Percentiles rank a stretch among this genome's conserved stretches.
These are phyloP conservation scores for Cucumis sativus DNA, from an alignment of 306 rosid species.

Conservation along the genomic window Cucumber_9930_V3 NC_026659.2:31255001-31255500, in stretches of 20 bases:
- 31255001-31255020: background rate
- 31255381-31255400: background rate
- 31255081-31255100: too few relatives aligned
- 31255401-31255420: background rate
- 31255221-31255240: background rate
- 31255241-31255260: background rate
- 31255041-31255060: background rate
- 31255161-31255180: too few relatives aligned
- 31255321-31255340: background rate
- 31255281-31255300: too few relatives aligned
- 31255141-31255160: too few relatives aligned
- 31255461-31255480: background rate
- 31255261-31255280: background rate
- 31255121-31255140: too few relatives aligned
- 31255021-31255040: background rate
- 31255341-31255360: background rate
- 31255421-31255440: background rate
- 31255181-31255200: too few relatives aligned
- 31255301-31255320: background rate
- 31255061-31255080: background rate
- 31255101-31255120: too few relatives aligned
- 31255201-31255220: background rate
- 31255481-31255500: background rate
- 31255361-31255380: background rate
- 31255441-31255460: background rate